A percentile compares a stretch with the other conserved stretches of the same genome.
Conservation (phyloP, 306 rosid genomes). For the Neltuma alba region DNA sequence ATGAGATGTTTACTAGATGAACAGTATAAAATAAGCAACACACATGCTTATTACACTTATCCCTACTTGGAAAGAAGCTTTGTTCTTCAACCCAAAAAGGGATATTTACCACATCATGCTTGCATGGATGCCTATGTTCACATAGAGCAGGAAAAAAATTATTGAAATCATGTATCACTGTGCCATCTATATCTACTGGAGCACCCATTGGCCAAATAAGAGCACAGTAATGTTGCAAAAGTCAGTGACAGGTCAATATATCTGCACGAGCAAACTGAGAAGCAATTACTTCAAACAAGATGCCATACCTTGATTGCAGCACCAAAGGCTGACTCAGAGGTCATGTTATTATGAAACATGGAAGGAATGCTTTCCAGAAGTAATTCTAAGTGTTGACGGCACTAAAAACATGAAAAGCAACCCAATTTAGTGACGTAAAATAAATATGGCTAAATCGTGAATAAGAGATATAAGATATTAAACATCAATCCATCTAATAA, state of each 20-base stretch:
- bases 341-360: constrained; percentile 86
- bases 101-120: not conserved
- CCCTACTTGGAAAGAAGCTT: not conserved
- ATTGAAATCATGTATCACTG: not conserved
- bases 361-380: constrained; percentile 89
- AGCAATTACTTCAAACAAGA: constrained; percentile 27
- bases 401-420: constrained; percentile 53
- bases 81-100: not conserved
- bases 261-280: not conserved
- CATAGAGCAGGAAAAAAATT: not conserved
- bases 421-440: not conserved
- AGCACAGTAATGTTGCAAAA: constrained; percentile 10
- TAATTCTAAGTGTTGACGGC: constrained; percentile 90
- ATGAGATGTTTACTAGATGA: not conserved
- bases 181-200: constrained; percentile 19
- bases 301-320: constrained; percentile 87
- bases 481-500: constrained; percentile 12
- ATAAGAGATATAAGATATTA: constrained; percentile 28
- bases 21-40: not conserved
- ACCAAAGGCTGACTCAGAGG: constrained; percentile 94
- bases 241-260: not conserved
- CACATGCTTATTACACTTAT: not conserved
- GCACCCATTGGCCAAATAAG: constrained; percentile 15
- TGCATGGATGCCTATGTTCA: not conserved
- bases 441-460: constrained; percentile 12